Evolutionary conservation across 1,139 yeast genomes (phyloP), one percentile per base, ranked within the genome.

Genomic region (Martiniozyma asiatica): DNA sequence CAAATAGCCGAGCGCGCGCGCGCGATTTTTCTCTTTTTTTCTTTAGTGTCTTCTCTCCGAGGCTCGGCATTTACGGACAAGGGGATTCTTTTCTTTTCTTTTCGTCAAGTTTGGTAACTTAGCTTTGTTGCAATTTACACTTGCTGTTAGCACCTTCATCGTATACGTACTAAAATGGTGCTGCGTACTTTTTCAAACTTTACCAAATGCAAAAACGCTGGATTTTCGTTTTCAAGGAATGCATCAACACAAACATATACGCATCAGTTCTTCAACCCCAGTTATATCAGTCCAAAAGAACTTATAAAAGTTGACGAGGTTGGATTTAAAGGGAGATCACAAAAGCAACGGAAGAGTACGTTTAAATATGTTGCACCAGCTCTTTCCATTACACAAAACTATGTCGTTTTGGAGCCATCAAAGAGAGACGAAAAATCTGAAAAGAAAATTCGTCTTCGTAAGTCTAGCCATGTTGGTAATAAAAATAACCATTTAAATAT

Each of bases 181-280:
- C 27, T 38, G 31, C 38, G 39, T 32, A 31, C 41, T 10, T 37
- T 35, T 15, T 35, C 37, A 27, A 37, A 37, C 16, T 35, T 37
- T 30, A 18, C 28, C 12, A 24, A 29, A 5, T 21, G 34, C 8
- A 32, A 30, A 19, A 26, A 30, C 11, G 20, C 25, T 9, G 29
- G 32, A 5, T 35, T 38, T 10, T 33, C 40, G 2, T 38, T 42
- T 15, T 35, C 44, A 9, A 34, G 40, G 22, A 38, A 37, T 15
- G 39, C 36, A 3, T 38, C 42, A 5, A 27, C 38, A 8, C 32
- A 38, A n/a, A n/a, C n/a, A n/a, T n/a, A n/a, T 11, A 29, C 40
- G 6, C 51, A 45, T 24, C 51, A 52, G 12, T 51, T 51, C 34
- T 51, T 51, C 38, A 42, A 45, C 15, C 56, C 56, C 8, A 45